Percentiles rank a stretch among this genome's conserved stretches.
Evolutionary conservation across 2,329 filamentous ascomycete species (phyloP).

Genomic region (Colletotrichum neosansevieriae): DNA sequence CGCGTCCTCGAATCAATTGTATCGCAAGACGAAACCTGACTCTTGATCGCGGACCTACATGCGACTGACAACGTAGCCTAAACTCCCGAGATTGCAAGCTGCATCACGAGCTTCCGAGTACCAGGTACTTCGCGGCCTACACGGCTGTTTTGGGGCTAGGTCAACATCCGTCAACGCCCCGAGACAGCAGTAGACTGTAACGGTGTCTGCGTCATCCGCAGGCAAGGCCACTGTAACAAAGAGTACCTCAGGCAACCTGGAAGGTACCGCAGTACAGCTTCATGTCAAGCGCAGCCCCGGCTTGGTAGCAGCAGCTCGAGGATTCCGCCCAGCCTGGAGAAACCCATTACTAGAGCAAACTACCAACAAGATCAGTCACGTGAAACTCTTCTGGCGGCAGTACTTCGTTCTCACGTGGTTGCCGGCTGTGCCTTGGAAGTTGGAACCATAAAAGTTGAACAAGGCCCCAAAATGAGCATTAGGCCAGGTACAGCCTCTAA

Average conservation of each 20-base stretch:
- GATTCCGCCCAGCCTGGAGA: not conserved
- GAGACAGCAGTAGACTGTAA: not conserved
- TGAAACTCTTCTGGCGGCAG: constrained; percentile 18
- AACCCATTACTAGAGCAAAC: not conserved
- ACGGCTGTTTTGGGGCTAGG: constrained; percentile 38
- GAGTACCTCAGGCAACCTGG: not conserved
- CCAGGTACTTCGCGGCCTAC: constrained; percentile 31
- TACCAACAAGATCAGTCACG: not conserved
- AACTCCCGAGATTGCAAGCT: constrained; percentile 38
- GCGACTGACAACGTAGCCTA: constrained; percentile 39
- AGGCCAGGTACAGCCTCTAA: constrained; percentile 27
- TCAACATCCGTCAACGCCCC: not conserved
- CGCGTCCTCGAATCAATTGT: constrained; percentile 6
- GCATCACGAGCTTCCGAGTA: constrained; percentile 33
- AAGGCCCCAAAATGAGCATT: constrained; percentile 36
- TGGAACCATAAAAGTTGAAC: constrained; percentile 25
- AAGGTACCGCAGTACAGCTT: not conserved
- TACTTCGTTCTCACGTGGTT: not conserved
- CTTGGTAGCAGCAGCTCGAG: too few species aligned
- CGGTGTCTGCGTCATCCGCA: constrained; percentile 24
- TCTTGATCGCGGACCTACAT: constrained; percentile 12
- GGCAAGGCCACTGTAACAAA: constrained; percentile 5
- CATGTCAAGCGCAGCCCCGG: not conserved
- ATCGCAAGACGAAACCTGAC: not conserved
- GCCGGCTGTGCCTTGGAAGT: constrained; percentile 20